Percentiles rank a stretch among this genome's conserved stretches.
Evolutionary conservation across 306 rosid species (phyloP).

Genomic region (Canavalia ensiformis): DNA sequence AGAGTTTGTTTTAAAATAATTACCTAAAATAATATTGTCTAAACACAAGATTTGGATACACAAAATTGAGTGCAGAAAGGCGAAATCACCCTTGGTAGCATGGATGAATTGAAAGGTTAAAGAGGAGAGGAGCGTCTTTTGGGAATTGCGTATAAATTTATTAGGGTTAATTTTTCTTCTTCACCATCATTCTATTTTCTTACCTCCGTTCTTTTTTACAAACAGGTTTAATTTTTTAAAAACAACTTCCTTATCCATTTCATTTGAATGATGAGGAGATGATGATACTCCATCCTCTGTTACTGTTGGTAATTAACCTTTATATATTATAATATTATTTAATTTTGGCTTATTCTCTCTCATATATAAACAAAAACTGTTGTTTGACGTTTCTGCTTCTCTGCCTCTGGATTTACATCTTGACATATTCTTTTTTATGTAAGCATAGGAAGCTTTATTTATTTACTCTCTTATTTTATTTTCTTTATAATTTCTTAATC

Average conservation of each 20-base stretch:
- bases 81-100: slow-evolving; percentile 27
- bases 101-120: background rate
- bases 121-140: slow-evolving; percentile 44
- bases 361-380: slow-evolving; percentile 26
- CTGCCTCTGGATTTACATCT: slow-evolving; percentile 60
- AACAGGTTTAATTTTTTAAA: too few species aligned
- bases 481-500: background rate
- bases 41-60: background rate
- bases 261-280: slow-evolving; percentile 46
- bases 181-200: too few species aligned
- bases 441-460: slow-evolving; percentile 8
- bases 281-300: slow-evolving; percentile 44
- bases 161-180: slow-evolving; percentile 55
- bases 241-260: too few species aligned
- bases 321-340: background rate
- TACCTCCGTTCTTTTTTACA: too few species aligned
- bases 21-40: too few species aligned
- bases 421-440: slow-evolving; percentile 34
- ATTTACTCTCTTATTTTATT: background rate
- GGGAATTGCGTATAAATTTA: background rate
- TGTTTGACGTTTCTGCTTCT: slow-evolving; percentile 60
- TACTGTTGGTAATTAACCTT: slow-evolving; percentile 52
- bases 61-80: slow-evolving; percentile 14
- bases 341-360: background rate
- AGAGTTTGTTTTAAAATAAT: too few species aligned